phyloP scores from a whole-genome alignment of 805 yeast species.

The Starmerella roubikii region DNA sequence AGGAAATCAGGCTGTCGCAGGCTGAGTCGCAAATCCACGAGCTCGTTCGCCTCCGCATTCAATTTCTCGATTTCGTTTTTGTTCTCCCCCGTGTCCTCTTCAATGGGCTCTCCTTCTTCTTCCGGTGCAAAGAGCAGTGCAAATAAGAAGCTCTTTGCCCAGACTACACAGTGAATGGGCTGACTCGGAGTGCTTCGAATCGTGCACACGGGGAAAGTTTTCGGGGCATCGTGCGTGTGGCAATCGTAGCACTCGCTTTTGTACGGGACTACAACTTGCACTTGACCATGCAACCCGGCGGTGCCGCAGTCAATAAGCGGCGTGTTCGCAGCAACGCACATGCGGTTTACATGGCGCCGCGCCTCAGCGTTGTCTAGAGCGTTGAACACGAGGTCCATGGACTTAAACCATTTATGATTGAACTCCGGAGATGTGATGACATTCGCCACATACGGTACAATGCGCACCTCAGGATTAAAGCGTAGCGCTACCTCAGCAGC shows the following conservation, averaged over 20 bases:
- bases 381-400: constrained; percentile 70
- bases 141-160: constrained; percentile 91
- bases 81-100: constrained; percentile 37
- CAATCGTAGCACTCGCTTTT: constrained; percentile 89
- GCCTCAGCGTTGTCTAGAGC: constrained; percentile 93
- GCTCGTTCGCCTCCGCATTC: constrained; percentile 27
- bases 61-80: constrained; percentile 25
- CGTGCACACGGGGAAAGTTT: constrained; percentile 89
- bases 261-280: constrained; percentile 71
- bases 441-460: constrained; percentile 74
- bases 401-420: constrained; percentile 61
- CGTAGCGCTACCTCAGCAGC: constrained; percentile 68
- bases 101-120: constrained; percentile 48
- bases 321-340: constrained; percentile 56
- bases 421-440: constrained; percentile 63
- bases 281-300: constrained; percentile 88
- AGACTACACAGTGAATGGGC: constrained; percentile 90
- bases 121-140: constrained; percentile 50
- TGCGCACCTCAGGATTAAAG: constrained; percentile 54
- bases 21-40: constrained; percentile 22
- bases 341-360: constrained; percentile 71
- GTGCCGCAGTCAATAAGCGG: constrained; percentile 92
- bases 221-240: constrained; percentile 72
- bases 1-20: constrained; percentile 27
- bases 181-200: constrained; percentile 93